Conservation (phyloP, 1,284 basidiomycete genomes). For the Serendipita sp. region DNA sequence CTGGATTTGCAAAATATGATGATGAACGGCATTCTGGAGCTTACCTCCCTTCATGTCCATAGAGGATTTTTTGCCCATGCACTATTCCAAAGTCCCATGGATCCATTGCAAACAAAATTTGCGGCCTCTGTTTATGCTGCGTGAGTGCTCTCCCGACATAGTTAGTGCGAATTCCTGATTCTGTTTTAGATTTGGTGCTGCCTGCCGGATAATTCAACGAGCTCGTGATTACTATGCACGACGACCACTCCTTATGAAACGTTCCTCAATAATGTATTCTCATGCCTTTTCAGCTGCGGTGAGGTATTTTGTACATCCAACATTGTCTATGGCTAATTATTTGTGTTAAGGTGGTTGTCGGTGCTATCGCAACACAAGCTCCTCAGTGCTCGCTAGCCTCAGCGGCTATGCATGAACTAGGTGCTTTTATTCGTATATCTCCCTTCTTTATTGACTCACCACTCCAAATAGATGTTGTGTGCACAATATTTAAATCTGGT, state of each 20-base stretch:
- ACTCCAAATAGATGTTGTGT: background rate
- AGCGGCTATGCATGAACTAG: slow-evolving; percentile 1
- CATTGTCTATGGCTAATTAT: background rate
- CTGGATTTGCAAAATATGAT: background rate
- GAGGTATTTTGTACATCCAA: slow-evolving; percentile 15
- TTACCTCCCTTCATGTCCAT: slow-evolving; percentile 37
- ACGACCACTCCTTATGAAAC: slow-evolving; percentile 1
- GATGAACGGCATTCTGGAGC: slow-evolving; percentile 4
- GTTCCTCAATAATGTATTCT: background rate
- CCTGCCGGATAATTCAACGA: slow-evolving; percentile 2
- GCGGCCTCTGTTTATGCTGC: slow-evolving; percentile 52
- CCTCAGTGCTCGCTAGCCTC: background rate
- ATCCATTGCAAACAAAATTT: slow-evolving; percentile 48
- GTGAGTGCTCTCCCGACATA: slow-evolving; percentile 16
- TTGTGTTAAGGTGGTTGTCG: background rate
- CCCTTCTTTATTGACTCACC: background rate
- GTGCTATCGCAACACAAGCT: slow-evolving; percentile 4
- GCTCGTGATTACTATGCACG: background rate
- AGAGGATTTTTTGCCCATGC: slow-evolving; percentile 56
- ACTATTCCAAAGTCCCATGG: slow-evolving; percentile 36
- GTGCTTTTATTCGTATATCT: background rate
- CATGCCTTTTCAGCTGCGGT: slow-evolving; percentile 21
- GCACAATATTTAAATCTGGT: slow-evolving; percentile 2
- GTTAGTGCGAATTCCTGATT: background rate
- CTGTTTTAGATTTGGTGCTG: background rate